phyloP scores from a whole-genome alignment of 257 asterid species.

The Plectranthus barbatus region DNA sequence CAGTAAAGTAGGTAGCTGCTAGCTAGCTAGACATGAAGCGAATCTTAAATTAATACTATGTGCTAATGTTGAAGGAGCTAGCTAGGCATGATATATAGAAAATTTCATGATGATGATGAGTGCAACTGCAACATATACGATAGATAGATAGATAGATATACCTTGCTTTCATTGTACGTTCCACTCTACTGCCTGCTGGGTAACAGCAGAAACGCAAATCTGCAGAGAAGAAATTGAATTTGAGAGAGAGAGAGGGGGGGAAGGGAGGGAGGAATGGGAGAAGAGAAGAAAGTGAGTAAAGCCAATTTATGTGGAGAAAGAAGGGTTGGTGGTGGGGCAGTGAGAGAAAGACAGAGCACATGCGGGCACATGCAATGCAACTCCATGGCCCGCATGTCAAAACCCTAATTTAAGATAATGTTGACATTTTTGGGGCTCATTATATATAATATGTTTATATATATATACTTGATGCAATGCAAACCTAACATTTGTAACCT shows the following conservation, averaged over 20 bases:
- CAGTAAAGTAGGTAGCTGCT: too few relatives aligned
- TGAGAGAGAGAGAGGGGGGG: conserved; percentile 5
- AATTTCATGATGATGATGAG: too few relatives aligned
- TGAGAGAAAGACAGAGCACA: conserved; percentile 63
- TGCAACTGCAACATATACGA: too few relatives aligned
- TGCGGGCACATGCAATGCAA: conserved; percentile 84
- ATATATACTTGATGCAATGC: conserved; percentile 12
- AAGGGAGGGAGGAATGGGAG: conserved; percentile 4
- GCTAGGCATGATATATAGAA: too few relatives aligned
- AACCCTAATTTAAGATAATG: conserved; percentile 35
- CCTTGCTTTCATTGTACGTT: conserved; percentile 25
- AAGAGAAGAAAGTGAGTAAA: conserved; percentile 28
- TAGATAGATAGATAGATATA: neutral
- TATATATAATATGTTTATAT: neutral
- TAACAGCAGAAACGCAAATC: conserved; percentile 1
- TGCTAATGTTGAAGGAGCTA: too few relatives aligned
- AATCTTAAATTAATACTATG: too few relatives aligned
- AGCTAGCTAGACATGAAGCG: too few relatives aligned
- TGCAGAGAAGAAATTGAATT: neutral
- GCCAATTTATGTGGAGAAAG: conserved; percentile 41
- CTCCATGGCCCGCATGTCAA: conserved; percentile 44
- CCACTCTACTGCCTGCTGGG: neutral
- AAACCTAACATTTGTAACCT: conserved; percentile 17
- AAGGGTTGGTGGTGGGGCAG: conserved; percentile 48
- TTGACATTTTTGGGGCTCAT: conserved; percentile 12